Percentiles rank a stretch among this genome's conserved stretches.
phyloP scores from a whole-genome alignment of 2,329 filamentous ascomycete genomes.

The Aspergillus costaricaensis region DNA sequence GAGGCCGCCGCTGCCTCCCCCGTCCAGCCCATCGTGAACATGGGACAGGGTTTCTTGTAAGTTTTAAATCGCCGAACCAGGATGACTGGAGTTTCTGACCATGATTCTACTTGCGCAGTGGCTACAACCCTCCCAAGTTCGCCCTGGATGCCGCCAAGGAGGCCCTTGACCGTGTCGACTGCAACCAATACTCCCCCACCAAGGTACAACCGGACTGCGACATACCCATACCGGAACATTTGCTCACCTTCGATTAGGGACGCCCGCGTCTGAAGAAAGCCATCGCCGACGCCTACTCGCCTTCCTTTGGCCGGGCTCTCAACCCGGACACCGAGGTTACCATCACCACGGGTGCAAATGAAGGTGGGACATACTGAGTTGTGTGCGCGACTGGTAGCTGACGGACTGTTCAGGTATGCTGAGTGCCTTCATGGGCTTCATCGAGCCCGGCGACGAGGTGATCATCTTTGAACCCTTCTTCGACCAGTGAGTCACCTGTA shows the following conservation, averaged over 20 bases:
- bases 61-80: conserved; percentile 22
- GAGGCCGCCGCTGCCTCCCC: conserved; percentile 66
- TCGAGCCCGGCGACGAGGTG: conserved; percentile 92
- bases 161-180: conserved; percentile 86
- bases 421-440: conserved; percentile 95
- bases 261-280: conserved; percentile 89
- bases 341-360: conserved; percentile 72
- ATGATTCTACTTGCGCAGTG: conserved; percentile 43
- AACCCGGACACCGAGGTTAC: conserved; percentile 91
- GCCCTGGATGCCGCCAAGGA: conserved; percentile 89
- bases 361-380: conserved; percentile 36
- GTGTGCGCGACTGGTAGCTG: neutral
- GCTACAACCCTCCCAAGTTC: conserved; percentile 91
- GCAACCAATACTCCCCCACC: conserved; percentile 97
- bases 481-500: conserved; percentile 68
- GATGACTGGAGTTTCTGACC: neutral
- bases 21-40: conserved; percentile 67
- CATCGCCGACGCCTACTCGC: conserved; percentile 87
- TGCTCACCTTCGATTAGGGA: conserved; percentile 54
- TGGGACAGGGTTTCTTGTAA: conserved; percentile 65
- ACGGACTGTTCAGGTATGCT: conserved; percentile 66
- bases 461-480: conserved; percentile 99
- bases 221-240: neutral
- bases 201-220: conserved; percentile 54
- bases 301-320: conserved; percentile 77